Evolutionary conservation across 75 land plant species (phyloP).

Genomic region (Adiantum capillusveneris): DNA sequence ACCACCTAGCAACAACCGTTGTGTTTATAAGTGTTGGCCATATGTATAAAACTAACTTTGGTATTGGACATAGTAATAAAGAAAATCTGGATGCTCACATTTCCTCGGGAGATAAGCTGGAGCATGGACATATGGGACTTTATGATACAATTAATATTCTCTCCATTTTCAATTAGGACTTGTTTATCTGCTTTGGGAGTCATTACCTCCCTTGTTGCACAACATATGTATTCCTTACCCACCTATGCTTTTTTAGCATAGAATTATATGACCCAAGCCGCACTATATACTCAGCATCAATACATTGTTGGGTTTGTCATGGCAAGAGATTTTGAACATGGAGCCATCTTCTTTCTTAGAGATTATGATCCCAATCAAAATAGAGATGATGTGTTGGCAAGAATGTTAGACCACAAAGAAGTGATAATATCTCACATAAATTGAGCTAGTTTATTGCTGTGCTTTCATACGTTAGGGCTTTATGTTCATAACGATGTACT

Average conservation of each 20-base stretch:
- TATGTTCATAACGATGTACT: slow-evolving; percentile 15
- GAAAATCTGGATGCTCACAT: no score
- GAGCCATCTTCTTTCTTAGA: slow-evolving; percentile 14
- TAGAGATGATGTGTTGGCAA: slow-evolving; percentile 13
- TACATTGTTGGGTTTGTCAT: slow-evolving; percentile 15
- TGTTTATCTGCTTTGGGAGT: slow-evolving; percentile 6
- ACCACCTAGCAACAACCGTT: not conserved
- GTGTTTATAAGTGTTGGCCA: slow-evolving; percentile 6
- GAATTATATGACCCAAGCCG: slow-evolving; percentile 1
- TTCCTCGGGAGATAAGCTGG: no score
- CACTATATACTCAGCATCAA: slow-evolving; percentile 13
- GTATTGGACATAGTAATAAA: not conserved
- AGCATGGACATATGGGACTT: no score
- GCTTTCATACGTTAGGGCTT: slow-evolving; percentile 5
- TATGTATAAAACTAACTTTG: slow-evolving; percentile 5
- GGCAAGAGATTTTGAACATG: slow-evolving; percentile 17
- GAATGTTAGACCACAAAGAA: slow-evolving; percentile 16
- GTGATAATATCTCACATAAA: slow-evolving; percentile 13
- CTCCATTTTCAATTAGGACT: slow-evolving; percentile 9
- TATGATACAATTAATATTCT: no score
- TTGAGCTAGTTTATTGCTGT: slow-evolving; percentile 8
- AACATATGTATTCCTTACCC: not conserved
- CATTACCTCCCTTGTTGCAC: slow-evolving; percentile 5
- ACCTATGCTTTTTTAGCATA: not conserved
- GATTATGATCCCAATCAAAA: slow-evolving; percentile 16